phyloP scores from a whole-genome alignment of 441 rosid genomes.

The Erysimum cheiri region DNA sequence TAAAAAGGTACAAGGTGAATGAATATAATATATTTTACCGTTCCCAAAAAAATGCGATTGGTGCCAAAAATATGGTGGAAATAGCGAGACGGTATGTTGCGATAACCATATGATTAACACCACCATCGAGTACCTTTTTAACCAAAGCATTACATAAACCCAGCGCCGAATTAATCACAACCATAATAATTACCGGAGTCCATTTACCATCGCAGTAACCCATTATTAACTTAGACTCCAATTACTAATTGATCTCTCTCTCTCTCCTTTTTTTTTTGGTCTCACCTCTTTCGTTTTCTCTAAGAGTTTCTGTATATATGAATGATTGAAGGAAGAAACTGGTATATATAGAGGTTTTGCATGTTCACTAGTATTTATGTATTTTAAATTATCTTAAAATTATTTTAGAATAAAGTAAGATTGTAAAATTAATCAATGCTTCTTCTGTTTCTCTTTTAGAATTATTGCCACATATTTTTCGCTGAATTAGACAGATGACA shows the following conservation, averaged over 20 bases:
- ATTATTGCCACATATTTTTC: not conserved
- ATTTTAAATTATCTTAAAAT: not conserved
- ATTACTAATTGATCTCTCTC: conserved; percentile 12
- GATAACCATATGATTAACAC: conserved; percentile 46
- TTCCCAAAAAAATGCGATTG: conserved; percentile 46
- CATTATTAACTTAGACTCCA: conserved; percentile 7
- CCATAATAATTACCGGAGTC: conserved; percentile 43
- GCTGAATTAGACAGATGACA: conserved; percentile 27
- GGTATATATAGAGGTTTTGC: conserved; percentile 13
- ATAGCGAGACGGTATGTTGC: conserved; percentile 49
- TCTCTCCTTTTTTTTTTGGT: not conserved
- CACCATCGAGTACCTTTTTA: conserved; percentile 45
- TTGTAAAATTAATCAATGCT: not conserved
- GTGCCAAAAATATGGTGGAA: conserved; percentile 42
- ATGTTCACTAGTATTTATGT: not conserved
- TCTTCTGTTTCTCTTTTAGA: conserved; percentile 16
- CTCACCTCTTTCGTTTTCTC: not conserved
- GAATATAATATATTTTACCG: conserved; percentile 33
- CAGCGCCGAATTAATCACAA: conserved; percentile 34
- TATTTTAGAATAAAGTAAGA: conserved; percentile 5
- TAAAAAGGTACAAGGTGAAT: not conserved
- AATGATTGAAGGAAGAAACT: conserved; percentile 27
- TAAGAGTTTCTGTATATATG: conserved; percentile 6
- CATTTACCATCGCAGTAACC: conserved; percentile 45
- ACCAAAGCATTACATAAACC: conserved; percentile 44